Percentiles rank a stretch among this genome's conserved stretches.
These are phyloP conservation scores for Corymbia calophylla DNA, from an alignment of 441 rosid genomes.

Conservation along the genomic window DNA sequence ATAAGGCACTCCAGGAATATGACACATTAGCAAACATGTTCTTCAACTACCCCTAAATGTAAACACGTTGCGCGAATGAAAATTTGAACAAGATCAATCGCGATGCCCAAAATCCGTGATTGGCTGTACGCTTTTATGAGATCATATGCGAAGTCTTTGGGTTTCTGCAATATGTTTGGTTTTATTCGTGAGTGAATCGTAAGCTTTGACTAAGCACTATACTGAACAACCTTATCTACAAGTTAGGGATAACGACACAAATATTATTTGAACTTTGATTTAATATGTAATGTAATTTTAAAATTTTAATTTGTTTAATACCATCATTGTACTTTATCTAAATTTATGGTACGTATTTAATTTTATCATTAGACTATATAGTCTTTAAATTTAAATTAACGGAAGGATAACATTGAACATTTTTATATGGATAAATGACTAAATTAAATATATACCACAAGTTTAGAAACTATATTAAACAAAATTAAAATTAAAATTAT, in stretches of 20 bases:
- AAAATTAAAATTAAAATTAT: no score
- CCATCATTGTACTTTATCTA: accelerated
- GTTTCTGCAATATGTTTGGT: neutral
- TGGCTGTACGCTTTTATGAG: neutral
- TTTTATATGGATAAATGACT: no score
- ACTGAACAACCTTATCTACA: accelerated
- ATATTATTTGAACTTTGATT: accelerated
- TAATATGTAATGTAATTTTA: accelerated
- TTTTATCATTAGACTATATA: no score
- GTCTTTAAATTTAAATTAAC: accelerated
- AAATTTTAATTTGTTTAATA: accelerated
- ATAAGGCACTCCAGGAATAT: neutral
- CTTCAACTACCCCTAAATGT: neutral
- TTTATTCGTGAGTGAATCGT: neutral
- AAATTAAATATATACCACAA: neutral
- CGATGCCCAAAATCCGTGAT: neutral
- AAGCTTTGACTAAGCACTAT: accelerated
- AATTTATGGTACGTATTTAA: no score
- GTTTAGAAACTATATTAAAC: accelerated
- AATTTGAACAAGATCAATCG: neutral
- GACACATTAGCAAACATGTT: neutral
- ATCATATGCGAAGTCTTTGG: neutral
- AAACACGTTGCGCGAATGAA: neutral
- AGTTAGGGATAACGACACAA: neutral
- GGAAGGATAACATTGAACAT: no score